phyloP scores from a whole-genome alignment of 176 grass and related monocot genomes.

The Themeda triandra region DNA sequence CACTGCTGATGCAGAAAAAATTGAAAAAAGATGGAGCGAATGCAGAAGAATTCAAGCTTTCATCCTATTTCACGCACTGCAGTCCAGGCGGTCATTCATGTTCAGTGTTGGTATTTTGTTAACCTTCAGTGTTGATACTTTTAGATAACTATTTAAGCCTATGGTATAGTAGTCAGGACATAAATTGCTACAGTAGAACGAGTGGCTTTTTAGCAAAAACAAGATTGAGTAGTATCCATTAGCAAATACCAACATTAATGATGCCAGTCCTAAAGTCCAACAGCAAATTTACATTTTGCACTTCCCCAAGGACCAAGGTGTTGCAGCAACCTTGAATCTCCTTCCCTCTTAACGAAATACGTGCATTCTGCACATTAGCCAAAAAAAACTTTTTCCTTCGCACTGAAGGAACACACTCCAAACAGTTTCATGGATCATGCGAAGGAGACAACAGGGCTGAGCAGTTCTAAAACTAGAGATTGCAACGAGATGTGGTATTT shows the following conservation, averaged over 20 bases:
- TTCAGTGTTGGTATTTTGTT: not conserved
- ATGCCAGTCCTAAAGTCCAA: too few species aligned
- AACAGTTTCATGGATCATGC: not conserved
- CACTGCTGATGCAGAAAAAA: too few species aligned
- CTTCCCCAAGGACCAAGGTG: too few species aligned
- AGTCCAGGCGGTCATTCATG: not conserved
- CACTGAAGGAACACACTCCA: too few species aligned
- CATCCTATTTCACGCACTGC: not conserved
- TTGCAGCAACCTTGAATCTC: too few species aligned
- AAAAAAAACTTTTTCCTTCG: too few species aligned
- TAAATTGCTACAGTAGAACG: too few species aligned
- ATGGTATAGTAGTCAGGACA: not conserved
- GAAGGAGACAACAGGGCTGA: not conserved
- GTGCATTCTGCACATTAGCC: too few species aligned
- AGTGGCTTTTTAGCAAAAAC: too few species aligned
- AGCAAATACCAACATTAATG: not conserved
- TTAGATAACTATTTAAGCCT: not conserved
- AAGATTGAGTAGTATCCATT: not conserved
- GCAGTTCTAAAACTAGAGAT: not conserved
- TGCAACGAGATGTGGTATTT: conserved; percentile 2
- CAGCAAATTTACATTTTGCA: not conserved
- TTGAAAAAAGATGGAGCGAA: not conserved
- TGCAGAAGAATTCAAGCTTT: not conserved
- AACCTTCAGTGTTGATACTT: not conserved
- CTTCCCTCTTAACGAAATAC: too few species aligned